phyloP scores from a whole-genome alignment of 2,329 filamentous ascomycete genomes.

The Aspergillus sp. region DNA sequence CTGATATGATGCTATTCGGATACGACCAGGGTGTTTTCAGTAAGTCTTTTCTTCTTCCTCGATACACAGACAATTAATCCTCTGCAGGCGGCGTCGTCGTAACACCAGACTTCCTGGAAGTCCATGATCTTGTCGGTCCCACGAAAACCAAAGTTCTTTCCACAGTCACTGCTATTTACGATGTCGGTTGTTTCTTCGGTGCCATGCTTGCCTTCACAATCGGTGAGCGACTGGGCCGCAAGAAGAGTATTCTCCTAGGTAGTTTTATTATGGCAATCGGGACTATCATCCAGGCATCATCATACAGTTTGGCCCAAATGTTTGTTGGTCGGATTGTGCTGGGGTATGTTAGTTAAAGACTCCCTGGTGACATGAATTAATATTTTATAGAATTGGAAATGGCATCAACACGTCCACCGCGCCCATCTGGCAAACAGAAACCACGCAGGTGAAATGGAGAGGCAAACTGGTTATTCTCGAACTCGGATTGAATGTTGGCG shows the following conservation, averaged over 20 bases:
- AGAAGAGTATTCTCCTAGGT: constrained; percentile 15
- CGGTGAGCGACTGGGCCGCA: constrained; percentile 17
- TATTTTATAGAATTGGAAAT: constrained; percentile 16
- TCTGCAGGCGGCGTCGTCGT: constrained; percentile 17
- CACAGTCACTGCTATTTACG: constrained; percentile 13
- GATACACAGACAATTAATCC: background rate
- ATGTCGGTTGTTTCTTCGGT: constrained; percentile 20
- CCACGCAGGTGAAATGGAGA: constrained; percentile 35
- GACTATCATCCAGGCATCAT: constrained; percentile 21
- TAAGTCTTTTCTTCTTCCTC: background rate
- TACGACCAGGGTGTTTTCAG: constrained; percentile 13
- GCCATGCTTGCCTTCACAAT: constrained; percentile 15
- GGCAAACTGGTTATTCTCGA: constrained; percentile 24
- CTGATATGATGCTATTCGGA: constrained; percentile 16
- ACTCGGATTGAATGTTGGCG: constrained; percentile 22
- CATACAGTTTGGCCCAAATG: constrained; percentile 25
- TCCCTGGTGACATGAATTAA: no score
- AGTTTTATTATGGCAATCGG: constrained; percentile 19
- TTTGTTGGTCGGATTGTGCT: constrained; percentile 45
- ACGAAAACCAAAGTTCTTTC: constrained; percentile 2
- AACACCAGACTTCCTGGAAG: constrained; percentile 17
- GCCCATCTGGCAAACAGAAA: constrained; percentile 48
- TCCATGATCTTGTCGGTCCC: constrained; percentile 16
- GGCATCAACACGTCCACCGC: constrained; percentile 48
- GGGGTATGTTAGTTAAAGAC: constrained; percentile 16